Percentiles rank a stretch among this genome's conserved stretches.
phyloP scores from a whole-genome alignment of 805 yeast genomes.

The Zygosaccharomyces kombuchaensis region DNA sequence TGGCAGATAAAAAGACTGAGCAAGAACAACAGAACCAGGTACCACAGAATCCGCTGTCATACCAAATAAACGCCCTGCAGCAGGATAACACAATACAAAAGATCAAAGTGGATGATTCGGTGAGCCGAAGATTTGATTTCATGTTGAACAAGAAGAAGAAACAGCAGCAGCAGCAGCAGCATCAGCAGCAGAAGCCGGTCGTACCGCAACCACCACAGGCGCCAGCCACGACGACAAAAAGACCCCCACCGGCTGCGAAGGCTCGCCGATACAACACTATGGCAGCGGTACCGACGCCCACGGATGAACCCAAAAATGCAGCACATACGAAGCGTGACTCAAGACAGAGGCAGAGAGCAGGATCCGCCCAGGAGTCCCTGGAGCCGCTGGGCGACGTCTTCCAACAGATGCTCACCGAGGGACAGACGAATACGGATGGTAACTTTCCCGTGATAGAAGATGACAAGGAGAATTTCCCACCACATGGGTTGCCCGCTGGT shows the following conservation, averaged over 20 bases:
- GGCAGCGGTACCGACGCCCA: slow-evolving; percentile 14
- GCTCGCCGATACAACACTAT: slow-evolving; percentile 21
- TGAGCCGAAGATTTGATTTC: slow-evolving; percentile 34
- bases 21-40: slow-evolving; percentile 11
- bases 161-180: slow-evolving; percentile 9
- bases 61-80: slow-evolving; percentile 26
- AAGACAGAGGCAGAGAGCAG: slow-evolving; percentile 8
- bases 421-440: slow-evolving; percentile 3
- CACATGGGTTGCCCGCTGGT: slow-evolving; percentile 6
- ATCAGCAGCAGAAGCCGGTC: neutral
- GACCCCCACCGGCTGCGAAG: slow-evolving; percentile 7
- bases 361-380: slow-evolving; percentile 3
- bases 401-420: slow-evolving; percentile 7
- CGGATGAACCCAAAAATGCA: slow-evolving; percentile 1
- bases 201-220: neutral
- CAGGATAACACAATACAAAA: slow-evolving; percentile 26
- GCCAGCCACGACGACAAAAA: slow-evolving; percentile 3
- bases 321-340: neutral
- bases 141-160: slow-evolving; percentile 29
- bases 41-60: slow-evolving; percentile 15
- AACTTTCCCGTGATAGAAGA: slow-evolving; percentile 9
- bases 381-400: slow-evolving; percentile 3
- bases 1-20: slow-evolving; percentile 33
- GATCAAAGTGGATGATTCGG: slow-evolving; percentile 28
- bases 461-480: slow-evolving; percentile 32